Base-by-base conservation (phyloP, 208 protist genomes). In the Trypanosomatidae sp. region DNA sequence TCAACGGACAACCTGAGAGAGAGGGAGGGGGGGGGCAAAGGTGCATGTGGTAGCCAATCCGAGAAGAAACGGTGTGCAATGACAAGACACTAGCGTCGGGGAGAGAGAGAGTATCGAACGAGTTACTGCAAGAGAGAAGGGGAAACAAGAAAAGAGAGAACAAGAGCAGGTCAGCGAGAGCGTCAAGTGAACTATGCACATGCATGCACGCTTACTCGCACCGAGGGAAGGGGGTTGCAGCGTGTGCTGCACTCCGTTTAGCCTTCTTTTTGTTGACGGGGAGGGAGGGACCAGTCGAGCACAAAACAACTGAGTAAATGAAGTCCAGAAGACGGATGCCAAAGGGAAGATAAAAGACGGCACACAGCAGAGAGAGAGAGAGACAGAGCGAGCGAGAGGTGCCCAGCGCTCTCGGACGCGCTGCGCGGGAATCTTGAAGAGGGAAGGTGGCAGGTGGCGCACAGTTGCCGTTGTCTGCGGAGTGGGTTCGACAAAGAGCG, bases 81-180 rank as follows among this genome's bases (percentile, higher is more conserved):
- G 65, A 62, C 6, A 56, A 62, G 15, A 66, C 49, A 25, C 64
- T 10, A 62, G 30, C 33, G 36, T 33, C 13, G 17, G 56, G 64
- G 58, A 62, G 49, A 62, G 66, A 66, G 55, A 6, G 33, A 49
- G 60, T 28, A 39, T 39, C 36, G 36, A 39, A 39, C 36, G 36
- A 39, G 3, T 39, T 39, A 39, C 36, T 39, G 36, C 36, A 13
- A 64, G 25, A 53, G 30, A 39, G 13, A 66, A 65, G 41, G 28
- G n/a, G 52, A 22, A n/a, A 67, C 19, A 50, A 68, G 12, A 47
- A 67, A 22, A 62, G 22, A 50, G 33, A 39, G 62, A 60, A 53
- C 19, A 22, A 53, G 49, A 22, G 49, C 49, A 13, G 10, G 36
- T 39, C 36, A 39, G 36, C 36, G 36, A 39, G 36, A 39, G 36